phyloP scores from a whole-genome alignment of 73 alveolate species.

The Tetrahymena malaccensis region DNA sequence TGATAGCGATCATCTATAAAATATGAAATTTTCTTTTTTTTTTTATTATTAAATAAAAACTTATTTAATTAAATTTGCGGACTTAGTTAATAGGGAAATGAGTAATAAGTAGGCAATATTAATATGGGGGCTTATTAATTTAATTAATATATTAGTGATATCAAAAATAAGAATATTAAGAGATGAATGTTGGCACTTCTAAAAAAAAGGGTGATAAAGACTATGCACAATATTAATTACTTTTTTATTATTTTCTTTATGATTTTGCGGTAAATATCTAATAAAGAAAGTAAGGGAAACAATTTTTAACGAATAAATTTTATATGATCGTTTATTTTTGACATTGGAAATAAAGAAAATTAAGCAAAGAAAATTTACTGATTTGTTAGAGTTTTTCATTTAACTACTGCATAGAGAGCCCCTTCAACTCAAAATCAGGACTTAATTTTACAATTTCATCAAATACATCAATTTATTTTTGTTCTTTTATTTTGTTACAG shows the following conservation, averaged over 20 bases:
- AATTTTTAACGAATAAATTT: neutral
- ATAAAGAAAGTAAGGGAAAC: neutral
- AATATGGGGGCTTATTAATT: neutral
- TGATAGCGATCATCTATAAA: too few relatives aligned
- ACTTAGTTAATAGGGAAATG: neutral
- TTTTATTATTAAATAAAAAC: too few relatives aligned
- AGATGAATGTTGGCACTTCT: neutral
- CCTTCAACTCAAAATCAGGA: neutral
- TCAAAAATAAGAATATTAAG: neutral
- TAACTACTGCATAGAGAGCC: neutral
- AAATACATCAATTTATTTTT: neutral
- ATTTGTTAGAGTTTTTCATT: neutral
- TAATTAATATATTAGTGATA: neutral
- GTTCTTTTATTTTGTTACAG: neutral
- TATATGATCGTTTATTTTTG: neutral
- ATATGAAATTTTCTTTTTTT: too few relatives aligned
- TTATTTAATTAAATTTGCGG: neutral
- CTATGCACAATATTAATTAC: neutral
- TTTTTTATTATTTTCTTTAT: neutral
- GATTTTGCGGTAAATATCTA: neutral
- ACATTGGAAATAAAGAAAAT: neutral
- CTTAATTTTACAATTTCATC: neutral
- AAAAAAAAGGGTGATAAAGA: neutral
- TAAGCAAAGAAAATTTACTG: neutral
- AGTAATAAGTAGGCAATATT: neutral